Evolutionary conservation across 768 basidiomycete genomes (phyloP).

Genomic region (Aureoboletus auriporus): DNA sequence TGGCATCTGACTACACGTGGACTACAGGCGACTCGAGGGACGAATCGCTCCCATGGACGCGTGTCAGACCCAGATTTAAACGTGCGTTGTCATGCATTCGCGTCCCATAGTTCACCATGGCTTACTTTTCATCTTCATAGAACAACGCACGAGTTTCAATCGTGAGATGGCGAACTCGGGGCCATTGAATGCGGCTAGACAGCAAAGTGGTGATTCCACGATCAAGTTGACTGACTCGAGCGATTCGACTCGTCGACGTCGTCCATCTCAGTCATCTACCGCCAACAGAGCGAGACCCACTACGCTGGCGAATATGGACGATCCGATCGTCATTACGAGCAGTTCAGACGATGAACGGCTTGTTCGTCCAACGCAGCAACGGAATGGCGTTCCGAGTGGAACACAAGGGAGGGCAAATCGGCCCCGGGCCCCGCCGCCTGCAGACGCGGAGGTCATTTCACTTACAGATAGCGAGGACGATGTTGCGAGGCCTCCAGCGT

Average conservation of each 20-base stretch:
- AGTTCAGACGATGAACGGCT: conserved; percentile 13
- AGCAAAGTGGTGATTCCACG: not conserved
- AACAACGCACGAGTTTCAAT: conserved; percentile 8
- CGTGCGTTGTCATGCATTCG: conserved; percentile 4
- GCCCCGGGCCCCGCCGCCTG: conserved; percentile 3
- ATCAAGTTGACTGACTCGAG: conserved; percentile 26
- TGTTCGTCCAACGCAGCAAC: not conserved
- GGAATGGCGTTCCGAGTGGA: not conserved
- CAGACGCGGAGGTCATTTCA: conserved; percentile 24
- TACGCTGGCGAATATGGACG: not conserved
- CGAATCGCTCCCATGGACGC: conserved; percentile 15
- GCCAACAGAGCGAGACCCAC: not conserved
- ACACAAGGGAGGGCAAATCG: not conserved
- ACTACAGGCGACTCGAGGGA: conserved; percentile 3
- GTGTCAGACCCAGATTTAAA: conserved; percentile 11
- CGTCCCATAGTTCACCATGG: not conserved
- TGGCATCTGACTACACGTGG: not conserved
- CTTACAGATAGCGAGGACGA: conserved; percentile 27
- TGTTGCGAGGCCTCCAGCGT: not conserved
- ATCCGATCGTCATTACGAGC: conserved; percentile 25
- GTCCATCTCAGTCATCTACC: conserved; percentile 1
- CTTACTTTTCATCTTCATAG: conserved; percentile 1
- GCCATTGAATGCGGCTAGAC: conserved; percentile 11
- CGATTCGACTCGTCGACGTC: conserved; percentile 5
- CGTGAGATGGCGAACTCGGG: conserved; percentile 4